These are phyloP conservation scores for Emergomyces orientalis DNA, from an alignment of 2,329 filamentous ascomycete species.

Conservation along the genomic window DNA sequence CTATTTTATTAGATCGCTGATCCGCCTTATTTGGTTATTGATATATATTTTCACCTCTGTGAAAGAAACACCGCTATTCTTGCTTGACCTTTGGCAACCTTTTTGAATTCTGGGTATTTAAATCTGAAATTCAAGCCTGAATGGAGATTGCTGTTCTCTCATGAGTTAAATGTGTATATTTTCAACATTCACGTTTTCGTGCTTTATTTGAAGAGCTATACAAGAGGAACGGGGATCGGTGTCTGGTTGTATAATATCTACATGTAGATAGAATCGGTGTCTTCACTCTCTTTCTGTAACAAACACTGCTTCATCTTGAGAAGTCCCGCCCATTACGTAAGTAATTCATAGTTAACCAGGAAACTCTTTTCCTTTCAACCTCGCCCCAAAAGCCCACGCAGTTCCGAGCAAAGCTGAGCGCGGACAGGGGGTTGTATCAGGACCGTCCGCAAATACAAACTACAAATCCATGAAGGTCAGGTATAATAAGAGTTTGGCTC, in stretches of 20 bases:
- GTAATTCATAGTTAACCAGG: too few relatives aligned
- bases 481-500: not conserved
- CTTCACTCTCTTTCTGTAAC: not conserved
- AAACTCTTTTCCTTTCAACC: not conserved
- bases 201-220: not conserved
- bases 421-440: not conserved
- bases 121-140: not conserved
- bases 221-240: not conserved
- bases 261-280: not conserved
- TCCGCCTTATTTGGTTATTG: not conserved
- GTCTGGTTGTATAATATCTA: not conserved
- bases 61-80: not conserved
- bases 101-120: not conserved
- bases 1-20: not conserved
- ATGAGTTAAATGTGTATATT: not conserved
- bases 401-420: not conserved
- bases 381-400: not conserved
- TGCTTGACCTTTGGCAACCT: not conserved
- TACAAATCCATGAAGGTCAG: not conserved
- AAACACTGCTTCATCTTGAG: not conserved
- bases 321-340: too few relatives aligned
- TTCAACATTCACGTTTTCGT: not conserved
- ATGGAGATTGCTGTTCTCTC: not conserved
- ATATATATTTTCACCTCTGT: not conserved
- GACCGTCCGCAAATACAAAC: not conserved